Base-by-base conservation (phyloP, 257 asterid species). In the Solanum neorickii region DNA sequence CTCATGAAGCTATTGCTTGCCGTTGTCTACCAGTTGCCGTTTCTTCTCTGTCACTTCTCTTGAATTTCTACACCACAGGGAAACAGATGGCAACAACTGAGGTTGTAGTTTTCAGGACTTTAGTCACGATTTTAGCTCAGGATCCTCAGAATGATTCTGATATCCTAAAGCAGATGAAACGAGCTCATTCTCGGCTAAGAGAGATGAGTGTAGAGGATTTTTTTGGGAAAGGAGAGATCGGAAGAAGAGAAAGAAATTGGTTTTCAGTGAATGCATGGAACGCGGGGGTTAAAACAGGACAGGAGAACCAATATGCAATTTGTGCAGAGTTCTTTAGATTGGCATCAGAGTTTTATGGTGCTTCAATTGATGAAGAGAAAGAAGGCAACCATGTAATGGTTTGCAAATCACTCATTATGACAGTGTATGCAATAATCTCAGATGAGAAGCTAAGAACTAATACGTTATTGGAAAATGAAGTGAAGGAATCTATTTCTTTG, bases 1-100 rank as follows among this genome's bases (percentile, higher is more conserved):
- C 98, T 86, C 99, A 96, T 76, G 99, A 97, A 92, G 96, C 99
- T 69, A 91, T 96, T 82, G 96, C 98, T 77, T 94, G 95, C 89
- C 90, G 89, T 86, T 92, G 98, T 76, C 88, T 94, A 87, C 93
- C 96, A 13, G 98, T 97, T 44, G 96, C 98, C 25, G 86, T 90
- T 75, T 95, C 98, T 90, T 93, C 98, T 86, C 93, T 97, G 31
- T 91, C 96, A 88, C 94, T 89, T 86, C 95, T 97, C 86, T 89
- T 97, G 76, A 90, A 90, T 75, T 94, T 94, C 77, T 95, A 93
- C 90, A 87, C 93, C 83, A 90, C 92, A 12, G 97, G 97, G 82
- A 94, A 93, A 91, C 90, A 92, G 86, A 93, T 95, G 95, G 95
- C 94, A 80, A 91, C 92, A 42, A 90, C 87, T 76, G 99, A 96